Base-by-base conservation (phyloP, 2,329 filamentous ascomycete genomes). In the Ascochyta fabae region DNA sequence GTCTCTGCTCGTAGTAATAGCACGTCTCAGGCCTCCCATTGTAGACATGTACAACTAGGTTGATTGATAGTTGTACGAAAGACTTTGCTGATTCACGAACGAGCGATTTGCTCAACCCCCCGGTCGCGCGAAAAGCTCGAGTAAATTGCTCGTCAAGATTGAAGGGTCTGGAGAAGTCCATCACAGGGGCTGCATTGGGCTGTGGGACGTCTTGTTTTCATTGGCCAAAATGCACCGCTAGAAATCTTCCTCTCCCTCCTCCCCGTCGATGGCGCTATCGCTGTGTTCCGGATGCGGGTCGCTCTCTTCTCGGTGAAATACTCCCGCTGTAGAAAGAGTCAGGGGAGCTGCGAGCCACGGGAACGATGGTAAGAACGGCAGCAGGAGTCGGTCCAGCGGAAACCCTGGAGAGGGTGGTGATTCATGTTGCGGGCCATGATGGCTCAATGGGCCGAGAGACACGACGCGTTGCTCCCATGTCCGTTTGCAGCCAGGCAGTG, bases 401-500 rank as follows among this genome's bases (percentile, higher is more conserved):
- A 19, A 31, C 19, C 10, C 33, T 36, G 16, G 31, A 24, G 36
- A 16, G 5, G 29, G 27, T 27, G 29, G 29, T 31, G 35, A 49
- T 36, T 41, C 35, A 35, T 33, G 23, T 34, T 39, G 27, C 19
- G 26, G 35, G 16, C 8, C 41, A 29, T 6, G 41, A 35, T 29
- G 27, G 13, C 34, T 34, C 42, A 22, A 31, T 13, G 22, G 35
- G 35, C 22, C 19, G 16, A 48, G 33, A 33, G 8, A 12, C n/a
- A 40, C 35, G 42, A 42, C 47, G 47, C 36, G 41, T 47, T 38
- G 27, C 52, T 40, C 16, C 8, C 4, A 41, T 16, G 13, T 48
- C 50, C 53, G 47, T 56, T 56, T 50, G 53, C 47, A 46, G 46
- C 23, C 24, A 15, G 47, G 45, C 40, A 45, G 45, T 10, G 35